Evolutionary conservation across 352 stramenopile species (phyloP).

Genomic region (Phytopythium kandeliae): DNA sequence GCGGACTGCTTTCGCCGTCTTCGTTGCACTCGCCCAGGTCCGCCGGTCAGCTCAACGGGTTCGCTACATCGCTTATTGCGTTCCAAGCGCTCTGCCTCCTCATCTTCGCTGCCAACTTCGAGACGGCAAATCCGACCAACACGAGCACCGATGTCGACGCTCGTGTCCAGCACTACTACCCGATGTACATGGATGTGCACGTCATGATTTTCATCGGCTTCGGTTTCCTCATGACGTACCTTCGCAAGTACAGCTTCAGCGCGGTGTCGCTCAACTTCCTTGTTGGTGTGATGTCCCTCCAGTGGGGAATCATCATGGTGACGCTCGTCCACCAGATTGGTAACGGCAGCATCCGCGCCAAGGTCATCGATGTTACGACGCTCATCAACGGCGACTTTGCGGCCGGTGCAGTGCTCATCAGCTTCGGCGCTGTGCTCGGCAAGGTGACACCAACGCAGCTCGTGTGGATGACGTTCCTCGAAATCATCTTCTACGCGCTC

Average conservation of each 20-base stretch:
- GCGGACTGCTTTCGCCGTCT: slow-evolving; percentile 5
- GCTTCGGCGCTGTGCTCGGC: slow-evolving; percentile 67
- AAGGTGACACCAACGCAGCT: slow-evolving; percentile 64
- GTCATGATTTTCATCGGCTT: slow-evolving; percentile 85
- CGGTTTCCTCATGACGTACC: slow-evolving; percentile 82
- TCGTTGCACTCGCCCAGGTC: background rate
- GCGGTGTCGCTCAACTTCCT: slow-evolving; percentile 72
- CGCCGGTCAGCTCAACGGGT: slow-evolving; percentile 14
- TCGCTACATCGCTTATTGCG: slow-evolving; percentile 29
- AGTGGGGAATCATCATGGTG: slow-evolving; percentile 66
- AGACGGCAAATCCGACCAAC: slow-evolving; percentile 25
- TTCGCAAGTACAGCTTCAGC: slow-evolving; percentile 70
- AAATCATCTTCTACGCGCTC: slow-evolving; percentile 63
- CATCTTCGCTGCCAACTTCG: slow-evolving; percentile 40
- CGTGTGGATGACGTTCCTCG: slow-evolving; percentile 58
- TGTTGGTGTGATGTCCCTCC: slow-evolving; percentile 42
- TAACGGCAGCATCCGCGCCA: slow-evolving; percentile 23
- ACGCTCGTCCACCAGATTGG: slow-evolving; percentile 45
- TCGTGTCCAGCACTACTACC: slow-evolving; percentile 16
- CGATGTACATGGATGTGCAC: slow-evolving; percentile 63
- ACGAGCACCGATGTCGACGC: slow-evolving; percentile 2
- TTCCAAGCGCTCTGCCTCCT: slow-evolving; percentile 44
- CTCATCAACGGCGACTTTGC: slow-evolving; percentile 75
- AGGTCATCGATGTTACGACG: slow-evolving; percentile 34
- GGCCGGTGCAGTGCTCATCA: slow-evolving; percentile 63